phyloP scores from a whole-genome alignment of 2,329 filamentous ascomycete genomes.

The Mariannaea elegans region DNA sequence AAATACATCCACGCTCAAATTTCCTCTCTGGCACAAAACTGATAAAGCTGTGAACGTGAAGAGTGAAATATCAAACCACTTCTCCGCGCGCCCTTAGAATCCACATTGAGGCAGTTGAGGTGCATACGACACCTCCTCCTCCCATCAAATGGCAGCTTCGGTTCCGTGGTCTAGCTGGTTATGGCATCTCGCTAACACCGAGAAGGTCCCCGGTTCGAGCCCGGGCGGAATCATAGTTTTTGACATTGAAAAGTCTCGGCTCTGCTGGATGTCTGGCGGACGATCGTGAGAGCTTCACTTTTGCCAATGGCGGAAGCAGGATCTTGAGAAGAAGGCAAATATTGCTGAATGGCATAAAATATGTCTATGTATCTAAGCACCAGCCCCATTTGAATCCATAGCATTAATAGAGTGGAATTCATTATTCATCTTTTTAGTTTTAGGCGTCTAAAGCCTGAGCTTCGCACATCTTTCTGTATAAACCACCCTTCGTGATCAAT shows the following conservation, averaged over 20 bases:
- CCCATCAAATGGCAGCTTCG: background rate
- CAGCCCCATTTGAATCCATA: no score
- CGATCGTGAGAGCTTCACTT: no score
- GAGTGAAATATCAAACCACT: no score
- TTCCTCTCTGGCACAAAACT: no score
- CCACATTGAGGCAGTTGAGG: background rate
- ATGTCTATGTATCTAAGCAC: no score
- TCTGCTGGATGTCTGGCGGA: background rate
- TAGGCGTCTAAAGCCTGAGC: slow-evolving; percentile 47
- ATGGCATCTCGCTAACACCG: background rate
- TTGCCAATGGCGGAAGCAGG: no score
- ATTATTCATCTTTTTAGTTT: no score
- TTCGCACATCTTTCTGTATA: slow-evolving; percentile 62
- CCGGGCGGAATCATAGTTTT: background rate
- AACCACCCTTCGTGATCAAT: slow-evolving; percentile 55
- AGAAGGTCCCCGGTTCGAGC: background rate
- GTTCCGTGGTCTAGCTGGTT: slow-evolving; percentile 5
- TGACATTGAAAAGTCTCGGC: background rate
- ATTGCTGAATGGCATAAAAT: no score
- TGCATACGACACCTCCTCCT: background rate
- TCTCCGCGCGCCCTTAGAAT: background rate
- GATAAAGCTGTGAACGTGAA: no score
- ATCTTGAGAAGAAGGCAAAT: no score
- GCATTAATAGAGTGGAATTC: no score
- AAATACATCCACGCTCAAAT: no score